These are phyloP conservation scores for Cutaneotrichosporon cyanovorans DNA, from an alignment of 1,284 basidiomycete species.

Conservation along the genomic window DNA sequence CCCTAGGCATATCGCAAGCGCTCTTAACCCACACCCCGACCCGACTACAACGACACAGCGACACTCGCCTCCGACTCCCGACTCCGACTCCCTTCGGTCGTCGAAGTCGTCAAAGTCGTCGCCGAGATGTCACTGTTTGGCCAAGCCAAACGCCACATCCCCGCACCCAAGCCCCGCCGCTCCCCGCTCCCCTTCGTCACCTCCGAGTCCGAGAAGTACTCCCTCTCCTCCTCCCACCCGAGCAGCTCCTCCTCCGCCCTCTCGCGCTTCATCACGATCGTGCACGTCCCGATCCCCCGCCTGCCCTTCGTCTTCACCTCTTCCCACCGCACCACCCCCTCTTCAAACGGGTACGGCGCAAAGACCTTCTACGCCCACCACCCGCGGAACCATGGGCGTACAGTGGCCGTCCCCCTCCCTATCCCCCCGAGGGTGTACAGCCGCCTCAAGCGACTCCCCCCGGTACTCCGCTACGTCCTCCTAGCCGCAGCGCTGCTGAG, in stretches of 20 bases:
- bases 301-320: slow-evolving; percentile 17
- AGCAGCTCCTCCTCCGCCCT: neutral
- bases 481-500: slow-evolving; percentile 49
- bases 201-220: slow-evolving; percentile 34
- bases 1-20: too few relatives aligned
- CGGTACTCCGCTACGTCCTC: slow-evolving; percentile 52
- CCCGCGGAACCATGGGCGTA: slow-evolving; percentile 11
- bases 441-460: slow-evolving; percentile 49
- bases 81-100: too few relatives aligned
- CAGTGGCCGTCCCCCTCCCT: slow-evolving; percentile 48
- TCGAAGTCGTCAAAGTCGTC: neutral
- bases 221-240: slow-evolving; percentile 21
- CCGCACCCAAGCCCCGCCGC: slow-evolving; percentile 33
- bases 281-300: slow-evolving; percentile 40
- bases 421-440: slow-evolving; percentile 54
- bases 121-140: slow-evolving; percentile 45
- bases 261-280: slow-evolving; percentile 32
- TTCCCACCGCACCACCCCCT: slow-evolving; percentile 1
- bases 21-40: too few relatives aligned
- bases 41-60: too few relatives aligned
- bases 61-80: too few relatives aligned
- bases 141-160: slow-evolving; percentile 40
- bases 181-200: slow-evolving; percentile 41
- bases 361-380: slow-evolving; percentile 6
- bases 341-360: slow-evolving; percentile 17